Percentiles rank a stretch among this genome's conserved stretches.
These are phyloP conservation scores for Colletotrichum karsti DNA, from an alignment of 2,329 filamentous ascomycete genomes.

Conservation along the genomic window DNA sequence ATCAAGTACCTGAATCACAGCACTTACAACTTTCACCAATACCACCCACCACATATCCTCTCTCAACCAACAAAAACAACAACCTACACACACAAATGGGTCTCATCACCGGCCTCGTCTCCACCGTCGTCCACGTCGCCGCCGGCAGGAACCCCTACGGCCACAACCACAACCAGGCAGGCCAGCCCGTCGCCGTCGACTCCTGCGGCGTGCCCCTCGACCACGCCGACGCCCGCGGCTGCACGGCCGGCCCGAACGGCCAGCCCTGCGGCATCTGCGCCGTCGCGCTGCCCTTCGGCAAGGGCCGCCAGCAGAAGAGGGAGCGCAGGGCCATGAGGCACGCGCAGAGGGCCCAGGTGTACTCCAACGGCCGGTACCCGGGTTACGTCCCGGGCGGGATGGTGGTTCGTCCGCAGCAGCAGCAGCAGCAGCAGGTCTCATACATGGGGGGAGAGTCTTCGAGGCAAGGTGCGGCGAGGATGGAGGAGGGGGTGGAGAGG, in stretches of 20 bases:
- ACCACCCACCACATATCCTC: not conserved
- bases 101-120: slow-evolving; percentile 28
- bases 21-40: not conserved
- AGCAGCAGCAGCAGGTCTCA: not conserved
- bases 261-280: slow-evolving; percentile 25
- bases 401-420: not conserved
- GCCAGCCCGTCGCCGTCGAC: not conserved
- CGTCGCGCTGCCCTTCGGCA: slow-evolving; percentile 16
- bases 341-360: slow-evolving; percentile 16
- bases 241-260: not conserved
- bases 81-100: slow-evolving; percentile 1
- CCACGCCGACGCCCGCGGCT: not conserved
- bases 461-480: not conserved
- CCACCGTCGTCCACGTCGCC: slow-evolving; percentile 22
- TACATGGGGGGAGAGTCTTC: not conserved
- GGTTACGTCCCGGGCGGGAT: not conserved
- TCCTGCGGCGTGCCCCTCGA: not conserved
- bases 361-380: not conserved
- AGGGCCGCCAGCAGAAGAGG: slow-evolving; percentile 19
- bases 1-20: not conserved
- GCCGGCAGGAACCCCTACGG: slow-evolving; percentile 23
- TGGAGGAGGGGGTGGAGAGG: slow-evolving; percentile 5
- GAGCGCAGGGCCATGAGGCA: slow-evolving; percentile 13
- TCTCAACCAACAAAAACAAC: not conserved
- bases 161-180: slow-evolving; percentile 8